phyloP scores from a whole-genome alignment of 2,329 filamentous ascomycete species.

The Ambrosiella xylebori region DNA sequence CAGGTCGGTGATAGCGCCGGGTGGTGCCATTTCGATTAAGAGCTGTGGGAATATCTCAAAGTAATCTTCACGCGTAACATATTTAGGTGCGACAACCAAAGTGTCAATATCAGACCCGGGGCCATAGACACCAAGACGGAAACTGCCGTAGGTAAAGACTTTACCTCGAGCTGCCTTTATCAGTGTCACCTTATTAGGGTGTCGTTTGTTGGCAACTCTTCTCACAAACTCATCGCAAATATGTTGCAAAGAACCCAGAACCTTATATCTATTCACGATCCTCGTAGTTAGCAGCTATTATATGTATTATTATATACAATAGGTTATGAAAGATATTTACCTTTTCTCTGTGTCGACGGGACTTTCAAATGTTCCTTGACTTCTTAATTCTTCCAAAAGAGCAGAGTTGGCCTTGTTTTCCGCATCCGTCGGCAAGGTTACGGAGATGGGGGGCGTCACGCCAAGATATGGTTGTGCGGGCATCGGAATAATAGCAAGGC shows the following conservation, averaged over 20 bases:
- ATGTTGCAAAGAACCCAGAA: conserved; percentile 59
- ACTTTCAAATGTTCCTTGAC: conserved; percentile 82
- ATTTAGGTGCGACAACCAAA: conserved; percentile 76
- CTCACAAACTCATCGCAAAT: conserved; percentile 79
- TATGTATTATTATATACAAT: background rate
- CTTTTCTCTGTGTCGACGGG: conserved; percentile 68
- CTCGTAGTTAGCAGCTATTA: background rate
- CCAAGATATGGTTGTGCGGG: conserved; percentile 26
- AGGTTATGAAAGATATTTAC: conserved; percentile 25
- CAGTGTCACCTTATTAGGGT: conserved; percentile 53
- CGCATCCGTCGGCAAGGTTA: conserved; percentile 52
- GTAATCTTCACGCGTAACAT: conserved; percentile 78
- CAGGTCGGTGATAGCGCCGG: conserved; percentile 68
- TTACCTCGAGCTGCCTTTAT: conserved; percentile 76
- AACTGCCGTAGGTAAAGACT: conserved; percentile 93
- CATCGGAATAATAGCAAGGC: background rate
- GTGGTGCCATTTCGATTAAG: conserved; percentile 56
- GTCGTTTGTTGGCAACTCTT: conserved; percentile 57
- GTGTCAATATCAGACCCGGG: conserved; percentile 98
- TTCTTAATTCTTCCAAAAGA: conserved; percentile 68
- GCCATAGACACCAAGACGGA: conserved; percentile 80
- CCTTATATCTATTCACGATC: conserved; percentile 37
- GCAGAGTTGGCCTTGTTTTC: conserved; percentile 64
- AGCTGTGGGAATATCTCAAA: conserved; percentile 75
- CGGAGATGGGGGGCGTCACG: conserved; percentile 71